Percentiles rank a stretch among this genome's conserved stretches.
Conservation (phyloP, 768 basidiomycete genomes). For the Boletus pseudopeckii region DNA sequence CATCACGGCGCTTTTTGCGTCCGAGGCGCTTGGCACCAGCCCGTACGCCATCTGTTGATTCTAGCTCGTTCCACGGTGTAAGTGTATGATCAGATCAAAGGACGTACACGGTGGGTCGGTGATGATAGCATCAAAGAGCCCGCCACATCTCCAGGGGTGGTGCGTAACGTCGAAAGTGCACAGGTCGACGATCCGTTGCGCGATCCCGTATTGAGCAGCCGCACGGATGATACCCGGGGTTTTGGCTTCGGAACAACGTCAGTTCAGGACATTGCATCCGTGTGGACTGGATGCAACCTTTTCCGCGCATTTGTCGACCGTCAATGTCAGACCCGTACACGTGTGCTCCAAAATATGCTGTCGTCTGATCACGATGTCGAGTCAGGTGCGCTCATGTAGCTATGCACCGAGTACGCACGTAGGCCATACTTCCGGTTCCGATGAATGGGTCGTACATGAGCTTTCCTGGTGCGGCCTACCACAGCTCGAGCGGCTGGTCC, state of each 20-base stretch:
- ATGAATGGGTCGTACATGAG: slow-evolving; percentile 94
- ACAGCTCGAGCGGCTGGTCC: not conserved
- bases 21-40: slow-evolving; percentile 84
- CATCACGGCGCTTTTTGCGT: slow-evolving; percentile 47
- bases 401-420: slow-evolving; percentile 42
- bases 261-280: not conserved
- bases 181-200: slow-evolving; percentile 71
- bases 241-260: slow-evolving; percentile 25
- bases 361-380: slow-evolving; percentile 48
- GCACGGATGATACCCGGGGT: slow-evolving; percentile 75
- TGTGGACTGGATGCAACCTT: slow-evolving; percentile 44
- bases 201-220: slow-evolving; percentile 80
- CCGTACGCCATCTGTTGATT: slow-evolving; percentile 75
- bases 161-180: slow-evolving; percentile 91
- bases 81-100: not conserved
- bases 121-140: slow-evolving; percentile 88
- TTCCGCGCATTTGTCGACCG: slow-evolving; percentile 95
- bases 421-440: slow-evolving; percentile 90
- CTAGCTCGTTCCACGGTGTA: not conserved
- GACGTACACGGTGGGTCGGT: slow-evolving; percentile 90
- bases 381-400: not conserved
- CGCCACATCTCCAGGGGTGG: slow-evolving; percentile 86
- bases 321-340: slow-evolving; percentile 95
- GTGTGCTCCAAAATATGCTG: slow-evolving; percentile 82
- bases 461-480: slow-evolving; percentile 81